phyloP scores from a whole-genome alignment of 140 eudicot genomes.

The Ambrosia hybrid region DNA sequence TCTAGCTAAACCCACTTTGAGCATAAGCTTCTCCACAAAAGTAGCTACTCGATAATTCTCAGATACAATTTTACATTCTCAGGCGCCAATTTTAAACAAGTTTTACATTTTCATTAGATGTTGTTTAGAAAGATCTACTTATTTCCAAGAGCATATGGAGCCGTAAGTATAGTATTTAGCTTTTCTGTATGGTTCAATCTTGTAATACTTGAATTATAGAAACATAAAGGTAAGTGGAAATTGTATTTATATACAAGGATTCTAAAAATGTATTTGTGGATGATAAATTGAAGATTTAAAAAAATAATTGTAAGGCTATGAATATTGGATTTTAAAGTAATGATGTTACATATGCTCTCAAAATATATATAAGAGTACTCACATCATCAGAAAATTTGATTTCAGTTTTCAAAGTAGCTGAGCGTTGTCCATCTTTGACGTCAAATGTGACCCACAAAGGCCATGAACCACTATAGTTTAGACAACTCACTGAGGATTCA shows the following conservation, averaged over 20 bases:
- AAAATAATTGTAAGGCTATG: not conserved
- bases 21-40: constrained; percentile 69
- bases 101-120: not conserved
- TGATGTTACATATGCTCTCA: not conserved
- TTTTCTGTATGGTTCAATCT: not conserved
- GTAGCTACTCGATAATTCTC: constrained; percentile 49
- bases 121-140: not conserved
- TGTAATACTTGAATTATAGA: not conserved
- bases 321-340: not conserved
- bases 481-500: constrained; percentile 30
- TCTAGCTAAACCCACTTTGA: constrained; percentile 63
- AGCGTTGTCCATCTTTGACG: constrained; percentile 27
- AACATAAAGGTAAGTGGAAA: not conserved
- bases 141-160: not conserved
- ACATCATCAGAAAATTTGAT: constrained; percentile 28
- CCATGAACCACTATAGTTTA: constrained; percentile 57
- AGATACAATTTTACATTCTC: constrained; percentile 17
- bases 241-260: not conserved
- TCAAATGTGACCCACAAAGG: constrained; percentile 58
- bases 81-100: not conserved
- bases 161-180: not conserved
- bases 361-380: constrained; percentile 32
- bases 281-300: not conserved
- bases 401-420: constrained; percentile 33
- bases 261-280: not conserved